A percentile compares a stretch with the other conserved stretches of the same genome.
These are phyloP conservation scores for Hypoxylon sp. DNA, from an alignment of 2,329 filamentous ascomycete species.

Conservation along the genomic window DNA sequence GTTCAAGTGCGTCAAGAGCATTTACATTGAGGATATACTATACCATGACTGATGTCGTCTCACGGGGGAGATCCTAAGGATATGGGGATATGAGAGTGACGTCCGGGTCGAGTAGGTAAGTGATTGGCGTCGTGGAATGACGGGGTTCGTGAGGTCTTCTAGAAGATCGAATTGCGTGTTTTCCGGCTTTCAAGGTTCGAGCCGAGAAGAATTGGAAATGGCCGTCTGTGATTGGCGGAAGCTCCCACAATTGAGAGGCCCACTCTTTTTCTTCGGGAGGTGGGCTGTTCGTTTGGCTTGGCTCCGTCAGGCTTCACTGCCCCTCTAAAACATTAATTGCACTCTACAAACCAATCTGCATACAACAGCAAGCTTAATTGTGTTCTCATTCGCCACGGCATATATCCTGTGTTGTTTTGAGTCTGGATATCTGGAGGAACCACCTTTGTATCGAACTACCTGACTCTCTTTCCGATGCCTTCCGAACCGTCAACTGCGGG, in stretches of 20 bases:
- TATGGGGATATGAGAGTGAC: background rate
- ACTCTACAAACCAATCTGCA: background rate
- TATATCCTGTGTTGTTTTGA: background rate
- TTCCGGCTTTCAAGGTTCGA: conserved; percentile 24
- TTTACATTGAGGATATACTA: conserved; percentile 50
- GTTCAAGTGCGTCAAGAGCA: conserved; percentile 41
- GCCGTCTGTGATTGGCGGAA: conserved; percentile 56
- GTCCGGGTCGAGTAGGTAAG: conserved; percentile 3
- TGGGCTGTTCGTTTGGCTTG: conserved; percentile 16
- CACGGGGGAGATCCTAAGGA: conserved; percentile 6
- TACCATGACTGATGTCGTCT: conserved; percentile 66
- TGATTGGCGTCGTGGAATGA: conserved; percentile 25
- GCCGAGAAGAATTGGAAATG: conserved; percentile 48
- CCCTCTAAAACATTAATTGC: background rate
- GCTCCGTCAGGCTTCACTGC: conserved; percentile 15
- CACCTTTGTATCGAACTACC: background rate
- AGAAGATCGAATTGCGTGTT: conserved; percentile 27
- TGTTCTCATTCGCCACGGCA: conserved; percentile 7
- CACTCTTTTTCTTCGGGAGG: conserved; percentile 33
- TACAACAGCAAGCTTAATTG: background rate
- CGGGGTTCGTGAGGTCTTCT: conserved; percentile 24
- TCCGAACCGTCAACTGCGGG: conserved; percentile 72
- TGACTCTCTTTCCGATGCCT: conserved; percentile 21
- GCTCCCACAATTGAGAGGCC: conserved; percentile 43
- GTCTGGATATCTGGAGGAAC: background rate